Conservation (phyloP, 1,284 basidiomycete genomes). For the Blastosporella zonata region DNA sequence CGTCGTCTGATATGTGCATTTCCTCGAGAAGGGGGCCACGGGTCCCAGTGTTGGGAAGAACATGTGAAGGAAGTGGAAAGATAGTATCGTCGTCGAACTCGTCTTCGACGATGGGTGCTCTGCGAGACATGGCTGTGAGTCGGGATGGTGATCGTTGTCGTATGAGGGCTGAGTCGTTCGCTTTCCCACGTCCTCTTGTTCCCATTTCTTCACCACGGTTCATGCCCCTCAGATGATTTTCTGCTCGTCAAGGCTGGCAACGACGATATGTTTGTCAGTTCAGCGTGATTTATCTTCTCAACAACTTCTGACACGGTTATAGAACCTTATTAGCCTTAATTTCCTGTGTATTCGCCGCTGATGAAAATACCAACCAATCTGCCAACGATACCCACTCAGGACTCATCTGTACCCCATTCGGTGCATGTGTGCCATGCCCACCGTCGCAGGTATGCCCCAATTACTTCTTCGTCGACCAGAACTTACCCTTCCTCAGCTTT, state of each 20-base stretch:
- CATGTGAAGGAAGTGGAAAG: slow-evolving; percentile 64
- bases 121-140: slow-evolving; percentile 53
- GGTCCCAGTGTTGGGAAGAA: slow-evolving; percentile 63
- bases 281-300: background rate
- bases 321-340: slow-evolving; percentile 19
- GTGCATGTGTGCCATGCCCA: slow-evolving; percentile 82
- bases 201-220: slow-evolving; percentile 21
- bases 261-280: slow-evolving; percentile 32
- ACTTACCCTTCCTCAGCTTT: slow-evolving; percentile 46
- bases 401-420: slow-evolving; percentile 72
- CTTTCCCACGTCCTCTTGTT: slow-evolving; percentile 23
- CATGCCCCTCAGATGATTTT: slow-evolving; percentile 36
- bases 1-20: slow-evolving; percentile 50
- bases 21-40: slow-evolving; percentile 78
- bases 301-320: background rate
- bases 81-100: slow-evolving; percentile 90
- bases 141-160: slow-evolving; percentile 13
- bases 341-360: slow-evolving; percentile 12
- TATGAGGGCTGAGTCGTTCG: slow-evolving; percentile 6
- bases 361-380: slow-evolving; percentile 10
- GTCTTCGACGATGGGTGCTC: slow-evolving; percentile 54
- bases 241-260: slow-evolving; percentile 30
- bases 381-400: slow-evolving; percentile 29
- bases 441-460: slow-evolving; percentile 59
- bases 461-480: background rate